Conservation (phyloP, 805 yeast species). For the Cyberlindnera petersonii region DNA sequence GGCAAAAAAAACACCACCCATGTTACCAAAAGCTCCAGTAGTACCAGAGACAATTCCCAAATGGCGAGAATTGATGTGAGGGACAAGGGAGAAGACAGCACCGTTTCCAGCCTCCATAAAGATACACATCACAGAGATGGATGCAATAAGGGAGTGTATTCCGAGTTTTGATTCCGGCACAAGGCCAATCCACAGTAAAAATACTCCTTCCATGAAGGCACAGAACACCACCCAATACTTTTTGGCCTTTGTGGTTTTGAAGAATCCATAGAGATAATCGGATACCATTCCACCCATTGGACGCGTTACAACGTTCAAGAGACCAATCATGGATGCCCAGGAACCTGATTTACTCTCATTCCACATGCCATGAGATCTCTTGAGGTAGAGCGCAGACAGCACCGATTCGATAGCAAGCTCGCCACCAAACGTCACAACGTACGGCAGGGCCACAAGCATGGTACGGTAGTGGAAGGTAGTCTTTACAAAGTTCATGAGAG, state of each 20-base stretch:
- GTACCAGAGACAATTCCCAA: constrained; percentile 36
- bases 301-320: constrained; percentile 30
- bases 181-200: constrained; percentile 34
- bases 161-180: constrained; percentile 21
- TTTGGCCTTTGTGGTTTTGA: constrained; percentile 30
- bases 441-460: constrained; percentile 28
- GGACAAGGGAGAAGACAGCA: constrained; percentile 35
- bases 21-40: constrained; percentile 35
- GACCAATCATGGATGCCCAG: constrained; percentile 34
- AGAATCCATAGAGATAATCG: constrained; percentile 29
- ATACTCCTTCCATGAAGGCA: constrained; percentile 32
- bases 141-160: constrained; percentile 29
- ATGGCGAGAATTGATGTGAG: constrained; percentile 32
- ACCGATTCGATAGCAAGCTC: constrained; percentile 30
- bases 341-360: constrained; percentile 26
- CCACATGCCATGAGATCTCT: constrained; percentile 21
- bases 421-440: constrained; percentile 31
- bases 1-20: constrained; percentile 35
- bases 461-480: constrained; percentile 27
- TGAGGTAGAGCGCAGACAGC: constrained; percentile 24
- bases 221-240: constrained; percentile 32
- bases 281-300: constrained; percentile 30
- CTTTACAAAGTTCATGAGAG: constrained; percentile 15
- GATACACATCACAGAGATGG: constrained; percentile 30
- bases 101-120: constrained; percentile 39